Conservation (phyloP, 2,329 filamentous ascomycete species). For the Aspergillus brunneoviolaceus region DNA sequence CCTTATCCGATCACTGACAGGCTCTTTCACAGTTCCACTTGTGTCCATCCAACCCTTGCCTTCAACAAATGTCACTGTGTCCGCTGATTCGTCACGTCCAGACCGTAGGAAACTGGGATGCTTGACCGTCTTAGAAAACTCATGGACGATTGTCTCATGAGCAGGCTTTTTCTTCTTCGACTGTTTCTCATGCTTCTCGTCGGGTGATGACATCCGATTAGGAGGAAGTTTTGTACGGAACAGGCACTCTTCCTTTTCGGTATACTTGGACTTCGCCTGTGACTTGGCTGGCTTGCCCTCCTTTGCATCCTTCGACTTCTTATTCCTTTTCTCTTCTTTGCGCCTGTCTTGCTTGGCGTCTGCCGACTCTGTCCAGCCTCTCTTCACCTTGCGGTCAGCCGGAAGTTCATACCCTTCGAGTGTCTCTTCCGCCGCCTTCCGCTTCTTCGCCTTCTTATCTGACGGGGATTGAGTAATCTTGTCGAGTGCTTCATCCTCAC, state of each 20-base stretch:
- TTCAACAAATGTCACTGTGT: conserved; percentile 69
- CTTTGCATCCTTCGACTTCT: conserved; percentile 56
- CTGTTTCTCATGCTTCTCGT: conserved; percentile 44
- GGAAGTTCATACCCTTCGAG: conserved; percentile 71
- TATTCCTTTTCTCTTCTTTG: conserved; percentile 49
- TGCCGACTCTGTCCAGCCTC: conserved; percentile 78
- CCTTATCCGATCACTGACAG: conserved; percentile 28
- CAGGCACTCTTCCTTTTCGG: conserved; percentile 74
- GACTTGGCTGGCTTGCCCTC: conserved; percentile 58
- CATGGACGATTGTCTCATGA: conserved; percentile 72
- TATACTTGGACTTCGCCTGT: conserved; percentile 72
- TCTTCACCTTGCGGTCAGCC: conserved; percentile 74
- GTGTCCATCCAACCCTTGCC: conserved; percentile 87
- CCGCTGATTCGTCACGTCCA: conserved; percentile 45
- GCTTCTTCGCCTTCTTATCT: conserved; percentile 44
- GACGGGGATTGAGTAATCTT: conserved; percentile 16
- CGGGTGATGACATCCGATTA: conserved; percentile 43
- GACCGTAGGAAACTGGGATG: conserved; percentile 78
- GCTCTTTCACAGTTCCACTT: conserved; percentile 67
- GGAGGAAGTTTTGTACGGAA: conserved; percentile 80
- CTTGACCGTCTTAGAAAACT: conserved; percentile 82
- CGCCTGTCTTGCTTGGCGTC: conserved; percentile 45
- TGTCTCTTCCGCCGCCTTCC: conserved; percentile 54
- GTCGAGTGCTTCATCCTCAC: conserved; percentile 35
- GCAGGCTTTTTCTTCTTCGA: conserved; percentile 62